Base-by-base conservation (phyloP, 257 asterid species). In the Salvia rosmarinus region DNA sequence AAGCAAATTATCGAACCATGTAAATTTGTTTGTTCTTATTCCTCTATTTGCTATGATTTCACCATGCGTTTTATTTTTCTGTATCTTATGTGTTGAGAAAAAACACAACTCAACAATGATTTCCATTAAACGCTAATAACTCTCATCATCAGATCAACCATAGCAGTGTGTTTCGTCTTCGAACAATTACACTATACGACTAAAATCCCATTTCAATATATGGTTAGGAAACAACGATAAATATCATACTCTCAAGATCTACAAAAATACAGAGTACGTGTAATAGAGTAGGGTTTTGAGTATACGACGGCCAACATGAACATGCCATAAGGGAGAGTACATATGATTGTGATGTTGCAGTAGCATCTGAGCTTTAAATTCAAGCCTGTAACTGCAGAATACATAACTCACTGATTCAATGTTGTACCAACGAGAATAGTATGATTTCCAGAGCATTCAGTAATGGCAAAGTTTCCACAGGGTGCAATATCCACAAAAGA, bases 401-500 rank as follows among this genome's bases (percentile, higher is more conserved):
- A 20, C 75, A 49, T 72, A 59, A 59, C 67, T 70, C 6, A 17
- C 50, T 28, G 34, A 44, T 46, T 73, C 11, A 64, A 70, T 30
- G 14, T 43, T 35, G 35, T 9, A 23, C 35, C 64, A 21, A 61
- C 7, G 39, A 47, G 47, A 47, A 50, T 4, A 58, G 12, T 44
- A 17, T 40, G 50, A 19, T n/a, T 16, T 67, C 57, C 17, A 25
- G 25, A 54, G 32, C 52, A 39, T 62, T 63, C 34, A 9, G 34
- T 21, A 40, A 11, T 17, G 44, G 46, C 65, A 4, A 14, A 10
- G 12, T 59, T 11, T 44, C 21, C 6, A 12, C 6, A 4, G 49
- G 2, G 14, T 2, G 14, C n/a, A 0, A 47, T 49, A 37, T 59
- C 64, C 50, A 42, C 43, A 14, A 17, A 44, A 30, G 54, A 44